Evolutionary conservation across 2,329 filamentous ascomycete species (phyloP).

Genomic region (Cyclaneusma minus): DNA sequence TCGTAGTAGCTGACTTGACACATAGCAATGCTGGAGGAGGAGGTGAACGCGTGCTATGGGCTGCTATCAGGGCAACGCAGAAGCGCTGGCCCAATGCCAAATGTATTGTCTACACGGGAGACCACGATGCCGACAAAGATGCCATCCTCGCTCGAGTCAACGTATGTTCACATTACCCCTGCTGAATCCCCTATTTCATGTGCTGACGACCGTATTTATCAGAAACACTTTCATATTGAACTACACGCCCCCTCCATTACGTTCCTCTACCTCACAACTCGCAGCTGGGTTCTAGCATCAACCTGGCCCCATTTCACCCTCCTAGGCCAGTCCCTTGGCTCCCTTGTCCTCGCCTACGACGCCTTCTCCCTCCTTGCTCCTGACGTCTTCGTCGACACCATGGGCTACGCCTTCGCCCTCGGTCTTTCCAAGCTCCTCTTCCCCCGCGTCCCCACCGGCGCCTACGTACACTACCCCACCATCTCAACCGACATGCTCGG

Average conservation of each 20-base stretch:
- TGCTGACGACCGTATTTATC: constrained; percentile 7
- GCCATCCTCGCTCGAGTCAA: constrained; percentile 65
- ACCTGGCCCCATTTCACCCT: constrained; percentile 90
- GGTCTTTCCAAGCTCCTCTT: constrained; percentile 75
- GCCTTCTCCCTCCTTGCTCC: constrained; percentile 85
- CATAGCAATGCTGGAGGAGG: constrained; percentile 88
- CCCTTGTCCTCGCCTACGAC: constrained; percentile 75
- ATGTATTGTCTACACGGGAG: constrained; percentile 88
- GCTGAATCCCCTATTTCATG: background rate
- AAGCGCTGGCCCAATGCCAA: constrained; percentile 75
- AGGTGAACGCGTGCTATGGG: constrained; percentile 92
- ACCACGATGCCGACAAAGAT: constrained; percentile 73
- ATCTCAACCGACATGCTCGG: constrained; percentile 96
- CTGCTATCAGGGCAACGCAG: constrained; percentile 83
- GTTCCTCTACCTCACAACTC: constrained; percentile 82
- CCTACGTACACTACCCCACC: constrained; percentile 95
- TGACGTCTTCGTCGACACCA: constrained; percentile 91
- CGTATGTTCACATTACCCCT: constrained; percentile 27
- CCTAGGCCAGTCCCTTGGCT: constrained; percentile 84
- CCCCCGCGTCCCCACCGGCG: constrained; percentile 63
- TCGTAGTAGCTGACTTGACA: background rate
- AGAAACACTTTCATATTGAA: constrained; percentile 84
- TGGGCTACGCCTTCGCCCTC: constrained; percentile 90
- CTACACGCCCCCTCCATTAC: constrained; percentile 69
- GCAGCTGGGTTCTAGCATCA: constrained; percentile 70